Conservation (phyloP, 2,329 filamentous ascomycete species). For the Ophiostoma piceae region DNA sequence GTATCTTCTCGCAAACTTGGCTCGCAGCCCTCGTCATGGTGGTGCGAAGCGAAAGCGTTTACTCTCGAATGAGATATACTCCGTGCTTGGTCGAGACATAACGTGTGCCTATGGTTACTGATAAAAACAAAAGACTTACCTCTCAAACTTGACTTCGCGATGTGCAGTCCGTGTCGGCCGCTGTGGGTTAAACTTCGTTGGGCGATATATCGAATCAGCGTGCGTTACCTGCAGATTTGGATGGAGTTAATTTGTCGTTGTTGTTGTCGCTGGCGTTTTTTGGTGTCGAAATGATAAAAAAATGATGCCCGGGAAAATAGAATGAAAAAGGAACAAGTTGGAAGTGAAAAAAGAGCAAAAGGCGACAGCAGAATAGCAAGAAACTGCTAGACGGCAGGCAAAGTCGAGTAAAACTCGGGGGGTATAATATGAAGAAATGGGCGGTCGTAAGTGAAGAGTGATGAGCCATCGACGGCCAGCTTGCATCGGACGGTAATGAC, state of each 20-base stretch:
- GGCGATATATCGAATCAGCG: background rate
- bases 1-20: background rate
- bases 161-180: background rate
- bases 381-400: background rate
- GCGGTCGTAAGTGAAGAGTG: background rate
- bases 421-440: background rate
- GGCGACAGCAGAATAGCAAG: background rate
- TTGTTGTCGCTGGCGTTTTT: background rate
- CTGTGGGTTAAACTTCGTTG: background rate
- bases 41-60: background rate
- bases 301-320: background rate
- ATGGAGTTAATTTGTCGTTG: background rate
- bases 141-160: background rate
- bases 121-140: background rate
- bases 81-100: background rate
- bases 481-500: background rate
- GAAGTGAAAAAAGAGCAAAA: background rate
- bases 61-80: background rate
- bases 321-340: background rate
- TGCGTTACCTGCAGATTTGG: background rate
- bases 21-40: background rate
- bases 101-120: conserved; percentile 8
- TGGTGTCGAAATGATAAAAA: background rate
- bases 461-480: background rate
- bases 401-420: background rate